A percentile compares a stretch with the other conserved stretches of the same genome.
phyloP scores from a whole-genome alignment of 1,284 basidiomycete species.

The Moesziomyces sp. region DNA sequence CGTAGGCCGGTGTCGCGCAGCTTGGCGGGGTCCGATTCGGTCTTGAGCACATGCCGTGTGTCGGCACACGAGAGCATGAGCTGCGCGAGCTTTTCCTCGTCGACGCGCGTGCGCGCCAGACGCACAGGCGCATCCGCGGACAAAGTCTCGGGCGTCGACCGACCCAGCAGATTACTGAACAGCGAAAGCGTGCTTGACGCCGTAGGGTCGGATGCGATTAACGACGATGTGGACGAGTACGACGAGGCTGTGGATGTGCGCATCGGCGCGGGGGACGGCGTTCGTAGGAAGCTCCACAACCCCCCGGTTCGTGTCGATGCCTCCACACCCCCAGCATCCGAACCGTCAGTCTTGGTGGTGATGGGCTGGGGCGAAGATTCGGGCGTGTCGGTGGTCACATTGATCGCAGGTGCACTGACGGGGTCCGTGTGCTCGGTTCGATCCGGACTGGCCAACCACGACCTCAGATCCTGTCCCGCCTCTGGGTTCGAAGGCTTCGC shows the following conservation, averaged over 20 bases:
- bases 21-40: conserved; percentile 15
- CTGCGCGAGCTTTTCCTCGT: conserved; percentile 36
- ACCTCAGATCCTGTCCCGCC: background rate
- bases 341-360: background rate
- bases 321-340: background rate
- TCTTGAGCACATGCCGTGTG: conserved; percentile 38
- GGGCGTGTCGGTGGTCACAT: background rate
- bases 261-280: conserved; percentile 1
- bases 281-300: conserved; percentile 14
- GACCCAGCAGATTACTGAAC: conserved; percentile 13
- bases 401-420: conserved; percentile 2
- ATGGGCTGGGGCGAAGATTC: background rate
- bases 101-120: conserved; percentile 21
- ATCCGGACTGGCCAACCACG: background rate
- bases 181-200: conserved; percentile 10
- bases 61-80: conserved; percentile 45
- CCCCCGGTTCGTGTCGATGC: conserved; percentile 7
- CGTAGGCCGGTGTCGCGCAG: conserved; percentile 35
- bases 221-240: conserved; percentile 8
- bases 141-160: conserved; percentile 4
- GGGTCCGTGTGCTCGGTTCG: too few relatives aligned
- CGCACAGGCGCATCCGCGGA: conserved; percentile 9
- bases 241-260: conserved; percentile 13
- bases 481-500: background rate
- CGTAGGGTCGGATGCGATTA: background rate